Evolutionary conservation across 768 basidiomycete genomes (phyloP).

Genomic region (Leccinum fibrillosum): DNA sequence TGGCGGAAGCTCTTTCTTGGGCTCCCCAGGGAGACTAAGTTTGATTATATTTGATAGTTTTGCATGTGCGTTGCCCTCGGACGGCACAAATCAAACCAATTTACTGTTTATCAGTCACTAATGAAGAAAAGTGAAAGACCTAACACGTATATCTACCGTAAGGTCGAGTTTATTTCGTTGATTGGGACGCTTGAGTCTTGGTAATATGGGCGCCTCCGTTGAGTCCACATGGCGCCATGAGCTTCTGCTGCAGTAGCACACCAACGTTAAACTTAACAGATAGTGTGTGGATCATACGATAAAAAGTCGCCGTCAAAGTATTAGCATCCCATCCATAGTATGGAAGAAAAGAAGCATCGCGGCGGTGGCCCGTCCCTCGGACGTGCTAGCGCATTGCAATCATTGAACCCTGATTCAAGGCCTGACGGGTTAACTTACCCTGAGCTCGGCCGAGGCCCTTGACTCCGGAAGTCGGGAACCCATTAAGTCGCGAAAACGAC

Average conservation of each 20-base stretch:
- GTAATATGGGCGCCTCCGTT: neutral
- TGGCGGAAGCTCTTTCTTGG: neutral
- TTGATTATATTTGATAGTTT: neutral
- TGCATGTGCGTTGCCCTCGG: neutral
- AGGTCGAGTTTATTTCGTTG: neutral
- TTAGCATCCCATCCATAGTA: neutral
- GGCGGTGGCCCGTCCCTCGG: neutral
- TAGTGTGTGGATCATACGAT: neutral
- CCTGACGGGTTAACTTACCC: neutral
- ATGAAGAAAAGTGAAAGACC: neutral
- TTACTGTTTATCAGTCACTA: neutral
- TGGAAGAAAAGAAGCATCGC: neutral
- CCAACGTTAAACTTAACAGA: neutral
- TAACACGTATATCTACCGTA: neutral
- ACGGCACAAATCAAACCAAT: no score
- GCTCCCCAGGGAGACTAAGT: neutral
- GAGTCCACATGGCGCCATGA: neutral
- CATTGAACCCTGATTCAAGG: neutral
- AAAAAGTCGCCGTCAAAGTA: neutral
- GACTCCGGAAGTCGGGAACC: neutral
- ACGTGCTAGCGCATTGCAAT: neutral
- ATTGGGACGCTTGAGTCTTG: neutral
- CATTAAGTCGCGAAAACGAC: neutral
- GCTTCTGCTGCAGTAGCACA: neutral
- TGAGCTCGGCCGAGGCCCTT: neutral